These are phyloP conservation scores for Tolypocladium nubicola DNA, from an alignment of 2,329 filamentous ascomycete genomes.

Conservation along the genomic window DNA sequence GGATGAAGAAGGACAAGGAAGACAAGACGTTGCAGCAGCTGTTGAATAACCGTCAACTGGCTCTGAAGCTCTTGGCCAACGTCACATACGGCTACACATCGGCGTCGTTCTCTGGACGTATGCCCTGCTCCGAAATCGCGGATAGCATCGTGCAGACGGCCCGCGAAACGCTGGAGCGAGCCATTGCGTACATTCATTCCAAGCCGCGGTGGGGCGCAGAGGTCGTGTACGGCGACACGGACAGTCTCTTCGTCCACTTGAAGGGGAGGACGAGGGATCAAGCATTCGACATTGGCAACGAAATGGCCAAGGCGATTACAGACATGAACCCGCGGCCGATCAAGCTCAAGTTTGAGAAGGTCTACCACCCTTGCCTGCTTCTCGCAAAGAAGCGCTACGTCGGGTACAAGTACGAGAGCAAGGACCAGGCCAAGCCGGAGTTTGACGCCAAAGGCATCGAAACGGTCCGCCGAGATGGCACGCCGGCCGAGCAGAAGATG, in stretches of 20 bases:
- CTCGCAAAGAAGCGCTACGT: slow-evolving; percentile 97
- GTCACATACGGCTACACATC: slow-evolving; percentile 98
- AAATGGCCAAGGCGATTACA: slow-evolving; percentile 82
- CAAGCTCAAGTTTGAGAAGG: slow-evolving; percentile 97
- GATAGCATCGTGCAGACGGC: slow-evolving; percentile 97
- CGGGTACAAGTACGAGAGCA: slow-evolving; percentile 88
- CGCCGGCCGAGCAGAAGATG: slow-evolving; percentile 91
- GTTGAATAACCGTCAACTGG: slow-evolving; percentile 86
- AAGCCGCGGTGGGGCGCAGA: slow-evolving; percentile 83
- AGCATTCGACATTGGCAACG: slow-evolving; percentile 85
- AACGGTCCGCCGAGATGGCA: slow-evolving; percentile 89
- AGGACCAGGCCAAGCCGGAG: slow-evolving; percentile 64
- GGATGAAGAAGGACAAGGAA: slow-evolving; percentile 89
- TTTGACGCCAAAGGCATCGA: slow-evolving; percentile 99
- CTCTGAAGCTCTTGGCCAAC: slow-evolving; percentile 93
- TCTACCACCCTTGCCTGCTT: slow-evolving; percentile 90
- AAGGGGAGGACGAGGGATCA: slow-evolving; percentile 79
- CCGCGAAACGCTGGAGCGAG: slow-evolving; percentile 85
- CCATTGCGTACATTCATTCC: slow-evolving; percentile 86
- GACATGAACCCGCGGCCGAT: slow-evolving; percentile 82
- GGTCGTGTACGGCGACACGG: slow-evolving; percentile 96
- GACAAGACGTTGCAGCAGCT: slow-evolving; percentile 78
- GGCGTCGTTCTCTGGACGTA: slow-evolving; percentile 89
- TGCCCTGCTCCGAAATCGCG: slow-evolving; percentile 96
- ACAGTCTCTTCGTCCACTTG: slow-evolving; percentile 85